Conservation (phyloP, 2,329 filamentous ascomycete genomes). For the Aspergillus texensis region DNA sequence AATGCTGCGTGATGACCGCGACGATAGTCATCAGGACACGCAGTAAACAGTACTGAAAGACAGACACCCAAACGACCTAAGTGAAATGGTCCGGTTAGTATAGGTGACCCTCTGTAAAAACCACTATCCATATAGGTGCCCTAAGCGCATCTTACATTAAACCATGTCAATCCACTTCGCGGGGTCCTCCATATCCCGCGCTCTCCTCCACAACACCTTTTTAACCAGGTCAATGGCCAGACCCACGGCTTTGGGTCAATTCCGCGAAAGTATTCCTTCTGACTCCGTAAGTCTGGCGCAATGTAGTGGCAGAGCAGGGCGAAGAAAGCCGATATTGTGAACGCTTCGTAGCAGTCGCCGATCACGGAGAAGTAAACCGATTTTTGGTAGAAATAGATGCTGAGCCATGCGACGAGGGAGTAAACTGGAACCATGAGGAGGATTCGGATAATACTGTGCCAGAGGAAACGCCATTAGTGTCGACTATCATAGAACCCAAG, state of each 20-base stretch:
- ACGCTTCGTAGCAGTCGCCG: conserved; percentile 85
- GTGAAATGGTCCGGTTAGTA: neutral
- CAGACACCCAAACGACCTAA: conserved; percentile 67
- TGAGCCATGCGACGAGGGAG: conserved; percentile 71
- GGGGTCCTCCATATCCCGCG: conserved; percentile 73
- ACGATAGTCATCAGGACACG: conserved; percentile 78
- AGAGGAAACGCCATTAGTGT: neutral
- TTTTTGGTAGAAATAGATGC: conserved; percentile 73
- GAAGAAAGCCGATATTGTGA: conserved; percentile 86
- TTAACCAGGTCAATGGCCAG: conserved; percentile 70
- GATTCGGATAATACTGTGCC: conserved; percentile 75
- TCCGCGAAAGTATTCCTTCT: conserved; percentile 78
- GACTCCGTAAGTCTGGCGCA: conserved; percentile 73
- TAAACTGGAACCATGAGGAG: conserved; percentile 88
- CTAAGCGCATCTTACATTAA: conserved; percentile 63
- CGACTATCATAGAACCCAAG: neutral
- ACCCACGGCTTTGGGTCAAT: conserved; percentile 74
- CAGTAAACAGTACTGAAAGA: conserved; percentile 86
- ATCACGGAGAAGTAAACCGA: conserved; percentile 80
- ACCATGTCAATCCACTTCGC: conserved; percentile 81
- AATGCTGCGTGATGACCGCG: conserved; percentile 71
- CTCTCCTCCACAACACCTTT: conserved; percentile 70
- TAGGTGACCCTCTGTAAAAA: neutral
- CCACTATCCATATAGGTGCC: neutral
- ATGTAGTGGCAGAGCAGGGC: conserved; percentile 79